Conservation (phyloP, 441 rosid species). For the Flueggea neowawraea region DNA sequence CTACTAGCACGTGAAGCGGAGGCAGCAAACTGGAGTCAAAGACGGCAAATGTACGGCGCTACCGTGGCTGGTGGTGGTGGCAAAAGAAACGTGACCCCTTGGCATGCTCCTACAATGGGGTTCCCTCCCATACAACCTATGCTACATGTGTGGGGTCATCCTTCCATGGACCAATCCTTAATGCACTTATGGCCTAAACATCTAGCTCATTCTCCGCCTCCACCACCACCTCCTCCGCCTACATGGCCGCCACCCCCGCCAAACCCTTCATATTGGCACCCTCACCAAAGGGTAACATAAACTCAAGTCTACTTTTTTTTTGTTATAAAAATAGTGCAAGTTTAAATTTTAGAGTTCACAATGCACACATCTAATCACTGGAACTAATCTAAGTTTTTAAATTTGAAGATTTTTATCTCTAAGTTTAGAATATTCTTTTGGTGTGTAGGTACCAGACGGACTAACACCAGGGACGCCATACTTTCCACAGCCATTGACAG, state of each 20-base stretch:
- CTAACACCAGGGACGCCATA: constrained; percentile 45
- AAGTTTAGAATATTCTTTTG: background rate
- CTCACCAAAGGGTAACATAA: constrained; percentile 34
- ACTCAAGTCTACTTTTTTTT: background rate
- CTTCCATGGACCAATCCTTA: constrained; percentile 42
- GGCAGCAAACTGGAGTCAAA: constrained; percentile 82
- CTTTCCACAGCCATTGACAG: constrained; percentile 39
- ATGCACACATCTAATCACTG: background rate
- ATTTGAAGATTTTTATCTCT: background rate
- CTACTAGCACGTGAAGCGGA: constrained; percentile 82
- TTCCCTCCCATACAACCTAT: constrained; percentile 58
- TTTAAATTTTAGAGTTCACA: too few species aligned
- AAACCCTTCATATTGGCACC: constrained; percentile 59
- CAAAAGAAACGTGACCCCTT: constrained; percentile 44
- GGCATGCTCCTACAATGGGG: constrained; percentile 74
- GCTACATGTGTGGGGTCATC: constrained; percentile 97
- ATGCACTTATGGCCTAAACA: constrained; percentile 69
- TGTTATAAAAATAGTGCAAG: too few species aligned
- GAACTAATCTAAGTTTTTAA: too few species aligned
- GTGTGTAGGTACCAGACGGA: constrained; percentile 45
- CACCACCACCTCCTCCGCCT: constrained; percentile 30
- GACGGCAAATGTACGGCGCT: constrained; percentile 56
- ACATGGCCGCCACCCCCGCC: constrained; percentile 46
- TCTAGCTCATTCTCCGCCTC: constrained; percentile 30
- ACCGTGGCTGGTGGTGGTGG: constrained; percentile 21